A percentile compares a stretch with the other conserved stretches of the same genome.
These are phyloP conservation scores for Phytophthora megakarya DNA, from an alignment of 352 stramenopile genomes.

Conservation along the genomic window DNA sequence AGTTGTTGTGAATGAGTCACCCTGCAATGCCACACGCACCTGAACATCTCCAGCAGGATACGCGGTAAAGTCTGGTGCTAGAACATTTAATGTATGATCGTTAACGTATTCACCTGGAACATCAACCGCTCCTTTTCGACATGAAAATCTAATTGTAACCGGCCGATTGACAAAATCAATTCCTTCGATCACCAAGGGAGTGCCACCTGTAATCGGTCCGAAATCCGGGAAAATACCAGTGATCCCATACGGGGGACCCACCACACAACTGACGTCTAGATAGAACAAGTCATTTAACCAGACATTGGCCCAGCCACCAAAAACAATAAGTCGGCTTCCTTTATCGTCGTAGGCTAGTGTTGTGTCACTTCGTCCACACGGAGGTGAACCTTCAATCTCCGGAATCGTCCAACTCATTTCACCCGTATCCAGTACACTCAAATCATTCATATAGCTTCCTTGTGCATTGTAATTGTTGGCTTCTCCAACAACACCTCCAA, in stretches of 20 bases:
- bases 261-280: conserved; percentile 94
- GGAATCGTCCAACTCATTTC: conserved; percentile 89
- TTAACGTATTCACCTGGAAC: conserved; percentile 89
- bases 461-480: conserved; percentile 86
- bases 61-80: conserved; percentile 91
- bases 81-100: conserved; percentile 88
- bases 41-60: conserved; percentile 88
- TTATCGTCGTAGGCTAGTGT: conserved; percentile 95
- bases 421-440: conserved; percentile 94
- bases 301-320: conserved; percentile 95
- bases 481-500: conserved; percentile 94
- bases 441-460: conserved; percentile 88
- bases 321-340: conserved; percentile 91
- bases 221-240: conserved; percentile 87
- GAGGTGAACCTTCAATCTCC: conserved; percentile 77
- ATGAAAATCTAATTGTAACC: conserved; percentile 91
- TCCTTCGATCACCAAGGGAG: conserved; percentile 84
- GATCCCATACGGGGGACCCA: conserved; percentile 96
- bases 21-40: conserved; percentile 90
- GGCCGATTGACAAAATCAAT: conserved; percentile 92
- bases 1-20: conserved; percentile 95
- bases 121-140: conserved; percentile 90
- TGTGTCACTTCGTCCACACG: conserved; percentile 90
- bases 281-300: conserved; percentile 93
- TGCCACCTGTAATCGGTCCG: conserved; percentile 93